Evolutionary conservation across 2,329 filamentous ascomycete genomes (phyloP).

Genomic region (Metarhizium brunneum): DNA sequence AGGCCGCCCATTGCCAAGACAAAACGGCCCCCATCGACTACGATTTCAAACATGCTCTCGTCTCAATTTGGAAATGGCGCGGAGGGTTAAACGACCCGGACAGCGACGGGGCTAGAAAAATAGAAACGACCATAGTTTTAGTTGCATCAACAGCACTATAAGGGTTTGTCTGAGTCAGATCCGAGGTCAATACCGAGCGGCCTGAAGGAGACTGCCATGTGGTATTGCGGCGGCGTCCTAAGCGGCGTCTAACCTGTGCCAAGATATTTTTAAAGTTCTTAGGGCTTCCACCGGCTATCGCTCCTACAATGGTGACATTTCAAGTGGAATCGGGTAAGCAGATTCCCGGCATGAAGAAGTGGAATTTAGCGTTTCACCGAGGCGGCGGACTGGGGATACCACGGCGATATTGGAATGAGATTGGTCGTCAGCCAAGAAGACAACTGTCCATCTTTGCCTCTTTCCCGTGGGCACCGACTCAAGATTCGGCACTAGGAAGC

Average conservation of each 20-base stretch:
- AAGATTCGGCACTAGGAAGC: background rate
- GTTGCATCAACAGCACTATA: background rate
- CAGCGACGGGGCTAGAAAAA: background rate
- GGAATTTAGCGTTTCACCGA: background rate
- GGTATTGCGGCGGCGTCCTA: background rate
- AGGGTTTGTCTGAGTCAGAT: background rate
- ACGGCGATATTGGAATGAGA: background rate
- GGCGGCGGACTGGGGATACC: background rate
- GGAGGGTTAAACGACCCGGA: background rate
- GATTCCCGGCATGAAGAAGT: background rate
- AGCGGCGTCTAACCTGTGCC: background rate
- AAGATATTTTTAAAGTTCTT: background rate
- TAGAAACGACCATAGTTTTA: no score
- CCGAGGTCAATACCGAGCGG: no score
- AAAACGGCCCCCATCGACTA: background rate
- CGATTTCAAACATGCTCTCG: background rate
- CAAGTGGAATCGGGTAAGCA: slow-evolving; percentile 2
- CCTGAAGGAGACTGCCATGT: background rate
- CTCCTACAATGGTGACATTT: slow-evolving; percentile 3
- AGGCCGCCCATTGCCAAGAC: background rate
- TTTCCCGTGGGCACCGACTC: background rate
- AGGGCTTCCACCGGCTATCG: slow-evolving; percentile 3
- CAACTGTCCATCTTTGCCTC: background rate
- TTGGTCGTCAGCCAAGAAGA: background rate
- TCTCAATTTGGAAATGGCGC: background rate